A percentile compares a stretch with the other conserved stretches of the same genome.
Conservation (phyloP, 306 rosid genomes). For the barrel medic (Medicago truncatula) region DNA sequence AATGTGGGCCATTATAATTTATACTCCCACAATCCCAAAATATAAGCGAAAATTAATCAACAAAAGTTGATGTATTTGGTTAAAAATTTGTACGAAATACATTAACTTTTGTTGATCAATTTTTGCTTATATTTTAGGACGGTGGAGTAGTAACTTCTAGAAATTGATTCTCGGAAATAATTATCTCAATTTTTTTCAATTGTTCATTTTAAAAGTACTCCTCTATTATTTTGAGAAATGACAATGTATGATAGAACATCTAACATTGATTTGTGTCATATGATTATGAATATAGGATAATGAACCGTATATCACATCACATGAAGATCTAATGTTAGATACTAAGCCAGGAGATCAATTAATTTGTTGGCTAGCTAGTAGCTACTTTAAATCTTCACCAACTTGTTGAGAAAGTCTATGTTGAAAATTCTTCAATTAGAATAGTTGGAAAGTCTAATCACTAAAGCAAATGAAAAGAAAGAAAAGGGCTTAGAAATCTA, state of each 20-base stretch:
- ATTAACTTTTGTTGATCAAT: no score
- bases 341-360: background rate
- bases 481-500: conserved; percentile 38
- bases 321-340: conserved; percentile 36
- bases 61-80: no score
- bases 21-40: no score
- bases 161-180: no score
- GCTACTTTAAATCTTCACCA: conserved; percentile 42
- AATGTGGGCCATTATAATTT: conserved; percentile 38
- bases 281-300: background rate
- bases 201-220: no score
- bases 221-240: conserved; percentile 34
- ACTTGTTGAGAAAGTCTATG: conserved; percentile 7
- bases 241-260: conserved; percentile 20
- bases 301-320: conserved; percentile 30
- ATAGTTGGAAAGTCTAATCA: conserved; percentile 12
- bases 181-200: no score
- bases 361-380: conserved; percentile 43
- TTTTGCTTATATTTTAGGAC: no score
- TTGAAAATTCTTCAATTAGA: conserved; percentile 22
- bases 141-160: no score
- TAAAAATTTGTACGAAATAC: no score
- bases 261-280: conserved; percentile 7
- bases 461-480: conserved; percentile 31
- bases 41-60: no score